phyloP scores from a whole-genome alignment of 73 alveolate species.

The Tetrahymena malaccensis region DNA sequence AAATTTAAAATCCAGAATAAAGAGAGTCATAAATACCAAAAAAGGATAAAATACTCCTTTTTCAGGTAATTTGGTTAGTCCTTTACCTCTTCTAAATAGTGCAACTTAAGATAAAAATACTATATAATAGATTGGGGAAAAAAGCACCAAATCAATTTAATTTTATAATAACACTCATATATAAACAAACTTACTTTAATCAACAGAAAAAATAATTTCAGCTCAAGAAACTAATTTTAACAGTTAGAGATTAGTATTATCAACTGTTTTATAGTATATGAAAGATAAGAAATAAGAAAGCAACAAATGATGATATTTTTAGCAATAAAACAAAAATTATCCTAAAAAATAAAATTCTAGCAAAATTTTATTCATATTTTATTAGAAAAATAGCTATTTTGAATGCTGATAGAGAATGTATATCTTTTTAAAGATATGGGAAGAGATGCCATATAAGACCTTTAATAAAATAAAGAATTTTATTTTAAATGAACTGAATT shows the following conservation, averaged over 20 bases:
- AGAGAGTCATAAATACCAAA: not conserved
- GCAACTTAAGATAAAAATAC: not conserved
- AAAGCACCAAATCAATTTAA: not conserved
- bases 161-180: not conserved
- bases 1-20: not conserved
- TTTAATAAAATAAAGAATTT: too few species aligned
- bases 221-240: not conserved
- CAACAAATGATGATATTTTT: too few species aligned
- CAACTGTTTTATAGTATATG: not conserved
- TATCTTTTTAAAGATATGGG: too few species aligned
- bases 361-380: too few species aligned
- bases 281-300: not conserved
- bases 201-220: not conserved
- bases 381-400: too few species aligned
- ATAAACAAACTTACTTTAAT: not conserved
- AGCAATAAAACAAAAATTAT: too few species aligned
- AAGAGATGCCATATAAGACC: too few species aligned
- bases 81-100: not conserved
- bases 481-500: too few species aligned
- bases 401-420: too few species aligned
- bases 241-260: too few species aligned
- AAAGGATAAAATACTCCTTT: not conserved
- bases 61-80: not conserved
- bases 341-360: too few species aligned
- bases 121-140: not conserved